phyloP scores from a whole-genome alignment of 441 rosid species.

The Isatis lusitanica region DNA sequence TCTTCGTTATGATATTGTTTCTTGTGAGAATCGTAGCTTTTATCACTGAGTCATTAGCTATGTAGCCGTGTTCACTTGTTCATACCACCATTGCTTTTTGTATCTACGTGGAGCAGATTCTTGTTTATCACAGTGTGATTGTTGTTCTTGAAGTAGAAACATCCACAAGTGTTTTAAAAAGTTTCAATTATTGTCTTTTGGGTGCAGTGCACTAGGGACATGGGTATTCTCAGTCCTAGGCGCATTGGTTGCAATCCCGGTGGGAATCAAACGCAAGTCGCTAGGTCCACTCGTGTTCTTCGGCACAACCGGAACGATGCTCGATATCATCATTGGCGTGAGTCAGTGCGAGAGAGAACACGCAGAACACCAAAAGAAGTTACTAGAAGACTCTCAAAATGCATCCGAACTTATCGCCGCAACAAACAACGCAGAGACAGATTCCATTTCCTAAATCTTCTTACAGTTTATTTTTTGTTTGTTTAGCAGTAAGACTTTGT shows the following conservation, averaged over 20 bases:
- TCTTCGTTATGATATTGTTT: not conserved
- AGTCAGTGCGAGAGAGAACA: slow-evolving; percentile 90
- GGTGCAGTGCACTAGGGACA: slow-evolving; percentile 80
- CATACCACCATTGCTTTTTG: not conserved
- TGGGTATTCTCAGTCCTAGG: slow-evolving; percentile 90
- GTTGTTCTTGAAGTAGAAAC: slow-evolving; percentile 7
- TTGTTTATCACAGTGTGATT: not conserved
- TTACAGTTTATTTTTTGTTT: not conserved
- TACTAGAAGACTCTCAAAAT: slow-evolving; percentile 37
- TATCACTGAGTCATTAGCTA: not conserved
- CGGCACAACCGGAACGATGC: slow-evolving; percentile 97
- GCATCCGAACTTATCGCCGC: not conserved
- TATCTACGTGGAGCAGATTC: not conserved
- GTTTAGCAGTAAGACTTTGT: not conserved
- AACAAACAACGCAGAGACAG: slow-evolving; percentile 13
- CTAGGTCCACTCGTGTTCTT: slow-evolving; percentile 87
- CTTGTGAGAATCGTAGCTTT: not conserved
- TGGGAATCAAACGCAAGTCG: slow-evolving; percentile 84
- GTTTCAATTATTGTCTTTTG: slow-evolving; percentile 26
- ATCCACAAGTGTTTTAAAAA: not conserved
- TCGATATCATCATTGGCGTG: slow-evolving; percentile 82
- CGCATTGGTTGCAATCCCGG: slow-evolving; percentile 85
- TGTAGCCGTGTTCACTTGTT: not conserved
- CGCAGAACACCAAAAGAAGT: slow-evolving; percentile 83
- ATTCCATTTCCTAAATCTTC: slow-evolving; percentile 15